phyloP scores from a whole-genome alignment of 768 basidiomycete species.

The Suillus lakei region DNA sequence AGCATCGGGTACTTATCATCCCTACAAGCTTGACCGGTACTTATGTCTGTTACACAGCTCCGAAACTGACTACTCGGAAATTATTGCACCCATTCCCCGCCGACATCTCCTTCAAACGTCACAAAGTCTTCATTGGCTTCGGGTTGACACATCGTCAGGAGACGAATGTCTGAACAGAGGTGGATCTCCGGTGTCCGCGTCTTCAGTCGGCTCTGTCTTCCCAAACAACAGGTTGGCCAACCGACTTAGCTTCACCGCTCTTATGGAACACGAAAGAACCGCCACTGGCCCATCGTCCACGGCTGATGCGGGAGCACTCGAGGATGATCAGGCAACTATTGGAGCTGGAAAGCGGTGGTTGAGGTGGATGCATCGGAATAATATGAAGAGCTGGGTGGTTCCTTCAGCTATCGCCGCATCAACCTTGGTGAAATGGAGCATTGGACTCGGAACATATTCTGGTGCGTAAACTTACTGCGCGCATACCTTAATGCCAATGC shows the following conservation, averaged over 20 bases:
- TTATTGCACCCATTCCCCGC: conserved; percentile 69
- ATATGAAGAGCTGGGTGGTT: conserved; percentile 62
- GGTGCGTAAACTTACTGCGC: conserved; percentile 50
- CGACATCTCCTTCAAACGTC: conserved; percentile 65
- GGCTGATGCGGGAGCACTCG: conserved; percentile 20
- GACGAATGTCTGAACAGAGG: conserved; percentile 45
- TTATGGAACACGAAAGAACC: conserved; percentile 41
- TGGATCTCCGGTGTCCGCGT: conserved; percentile 32
- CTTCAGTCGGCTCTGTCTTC: conserved; percentile 32
- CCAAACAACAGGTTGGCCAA: conserved; percentile 20
- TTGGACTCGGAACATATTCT: conserved; percentile 82
- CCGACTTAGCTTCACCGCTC: conserved; percentile 47
- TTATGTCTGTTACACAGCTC: conserved; percentile 14
- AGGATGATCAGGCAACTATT: conserved; percentile 26
- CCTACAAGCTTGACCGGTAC: neutral
- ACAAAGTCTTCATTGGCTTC: conserved; percentile 66
- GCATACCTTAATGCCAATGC: neutral
- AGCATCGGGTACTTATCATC: conserved; percentile 20
- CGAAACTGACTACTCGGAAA: conserved; percentile 44
- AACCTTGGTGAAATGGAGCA: conserved; percentile 64
- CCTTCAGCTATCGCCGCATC: conserved; percentile 58
- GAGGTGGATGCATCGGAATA: conserved; percentile 79
- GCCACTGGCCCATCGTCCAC: conserved; percentile 11
- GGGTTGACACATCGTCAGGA: conserved; percentile 46
- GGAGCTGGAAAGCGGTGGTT: conserved; percentile 68